phyloP scores from a whole-genome alignment of 257 asterid genomes.

The Ocimum tenuiflorum region DNA sequence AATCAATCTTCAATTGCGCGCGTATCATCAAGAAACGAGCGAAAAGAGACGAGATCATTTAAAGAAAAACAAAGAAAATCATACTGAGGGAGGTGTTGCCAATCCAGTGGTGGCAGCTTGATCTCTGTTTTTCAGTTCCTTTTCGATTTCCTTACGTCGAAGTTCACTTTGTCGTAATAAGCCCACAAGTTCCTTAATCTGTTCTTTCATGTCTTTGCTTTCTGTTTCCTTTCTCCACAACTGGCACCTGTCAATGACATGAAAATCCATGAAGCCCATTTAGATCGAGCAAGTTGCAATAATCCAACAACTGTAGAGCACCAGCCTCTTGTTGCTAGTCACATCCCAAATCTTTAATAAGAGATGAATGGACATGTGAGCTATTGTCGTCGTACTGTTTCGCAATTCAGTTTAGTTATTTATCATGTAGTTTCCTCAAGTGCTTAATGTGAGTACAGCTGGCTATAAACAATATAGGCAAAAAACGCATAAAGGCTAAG shows the following conservation, averaged over 20 bases:
- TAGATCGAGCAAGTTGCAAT: not conserved
- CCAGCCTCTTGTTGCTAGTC: not conserved
- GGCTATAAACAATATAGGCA: not conserved
- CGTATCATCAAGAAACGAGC: too few species aligned
- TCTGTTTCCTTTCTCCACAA: constrained; percentile 81
- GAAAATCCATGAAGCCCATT: constrained; percentile 3
- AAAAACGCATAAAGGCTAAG: not conserved
- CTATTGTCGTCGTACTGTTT: not conserved
- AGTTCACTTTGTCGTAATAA: constrained; percentile 79
- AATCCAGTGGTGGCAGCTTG: constrained; percentile 50
- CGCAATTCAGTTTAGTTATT: not conserved
- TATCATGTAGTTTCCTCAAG: not conserved
- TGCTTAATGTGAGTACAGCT: not conserved
- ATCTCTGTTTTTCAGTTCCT: constrained; percentile 69
- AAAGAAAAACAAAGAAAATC: constrained; percentile 22
- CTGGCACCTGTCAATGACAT: constrained; percentile 55
- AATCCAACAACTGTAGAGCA: not conserved
- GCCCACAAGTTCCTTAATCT: constrained; percentile 79
- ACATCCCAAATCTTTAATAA: too few species aligned
- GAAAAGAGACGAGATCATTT: too few species aligned
- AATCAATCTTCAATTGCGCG: too few species aligned
- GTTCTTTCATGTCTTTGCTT: constrained; percentile 91
- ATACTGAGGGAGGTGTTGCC: constrained; percentile 77
- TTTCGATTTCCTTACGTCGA: constrained; percentile 73
- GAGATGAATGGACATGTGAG: too few species aligned